Evolutionary conservation across 2,329 filamentous ascomycete genomes (phyloP), one percentile per base, ranked within the genome.

Genomic region (Byssochlamys sp.): DNA sequence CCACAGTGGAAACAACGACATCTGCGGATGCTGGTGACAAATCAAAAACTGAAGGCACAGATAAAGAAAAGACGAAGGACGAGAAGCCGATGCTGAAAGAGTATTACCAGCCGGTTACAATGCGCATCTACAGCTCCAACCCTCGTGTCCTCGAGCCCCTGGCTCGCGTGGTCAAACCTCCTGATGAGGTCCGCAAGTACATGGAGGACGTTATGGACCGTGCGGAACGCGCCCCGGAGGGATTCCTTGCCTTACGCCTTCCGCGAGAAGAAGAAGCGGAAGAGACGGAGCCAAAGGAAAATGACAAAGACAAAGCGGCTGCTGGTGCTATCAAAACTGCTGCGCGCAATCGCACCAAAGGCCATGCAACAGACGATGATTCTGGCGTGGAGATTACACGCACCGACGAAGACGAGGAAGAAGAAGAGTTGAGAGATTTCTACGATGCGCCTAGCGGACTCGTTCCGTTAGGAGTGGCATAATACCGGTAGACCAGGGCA

Each of bases 121-220:
- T 85, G 59, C 79, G 81, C 48, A 75, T 86, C 49, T 75, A 78
- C 39, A 79, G 80, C 53, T 71, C 75, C 27, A 77, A 80, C 55
- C 74, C 80, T 19, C 76, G 78, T 39, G 74, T 81, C 12, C 74
- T 84, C 12, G 79, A 82, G 57, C 78, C 81, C 2, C 72, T 86
- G 9, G 75, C 76, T 29, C 78, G 80, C 24, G 81, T 82, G 56
- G 80, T 85, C 24, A 82, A 80, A 58, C 76, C 80, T 2, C 68
- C 76, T 2, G 75, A 79, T 1, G 80, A 81, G 61, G 80, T 81
- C 2, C 74, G 77, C 59, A 76, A 75, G 60, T 77, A 81, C 62
- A 83, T 84, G 81, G 77, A 81, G 57, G 76, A 78, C 25, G 70
- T 81, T 12, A 85, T 86, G 75, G 77, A 80, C 61, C 78, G 77